phyloP scores from a whole-genome alignment of 108 stramenopile species.

The Mediolabrus comicus region DNA sequence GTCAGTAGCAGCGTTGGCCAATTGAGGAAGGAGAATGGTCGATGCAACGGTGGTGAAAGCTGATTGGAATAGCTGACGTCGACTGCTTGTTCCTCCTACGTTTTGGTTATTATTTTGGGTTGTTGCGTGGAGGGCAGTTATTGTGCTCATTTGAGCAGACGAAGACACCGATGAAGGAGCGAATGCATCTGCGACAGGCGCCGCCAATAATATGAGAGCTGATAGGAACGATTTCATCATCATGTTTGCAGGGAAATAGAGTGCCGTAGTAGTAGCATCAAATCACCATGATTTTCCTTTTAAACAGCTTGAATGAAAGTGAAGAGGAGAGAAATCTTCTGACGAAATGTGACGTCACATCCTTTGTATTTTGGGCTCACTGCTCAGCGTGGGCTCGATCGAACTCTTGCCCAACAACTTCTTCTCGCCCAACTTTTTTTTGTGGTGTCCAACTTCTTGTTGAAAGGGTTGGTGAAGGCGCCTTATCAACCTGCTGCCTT shows the following conservation, averaged over 20 bases:
- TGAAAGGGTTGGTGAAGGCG: no score
- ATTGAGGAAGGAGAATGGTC: slow-evolving; percentile 5
- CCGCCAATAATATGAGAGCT: background rate
- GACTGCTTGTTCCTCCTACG: background rate
- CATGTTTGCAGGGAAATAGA: background rate
- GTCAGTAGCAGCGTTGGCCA: slow-evolving; percentile 6
- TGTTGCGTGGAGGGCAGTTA: background rate
- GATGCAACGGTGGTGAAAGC: background rate
- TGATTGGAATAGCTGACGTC: background rate
- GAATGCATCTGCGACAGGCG: background rate
- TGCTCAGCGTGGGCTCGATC: no score
- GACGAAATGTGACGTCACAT: no score
- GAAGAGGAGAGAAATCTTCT: no score
- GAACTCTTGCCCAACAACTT: no score
- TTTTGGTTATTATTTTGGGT: background rate
- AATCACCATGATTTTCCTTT: background rate
- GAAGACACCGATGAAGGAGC: no score
- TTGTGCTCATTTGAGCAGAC: background rate
- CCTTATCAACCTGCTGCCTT: no score
- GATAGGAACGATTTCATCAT: slow-evolving; percentile 1
- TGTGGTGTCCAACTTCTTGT: no score
- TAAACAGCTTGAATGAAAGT: no score
- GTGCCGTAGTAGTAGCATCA: background rate
- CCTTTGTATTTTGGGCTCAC: no score
- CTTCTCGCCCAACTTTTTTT: no score